Base-by-base conservation (phyloP, 208 protist genomes). In the Porcisia hertigi region DNA sequence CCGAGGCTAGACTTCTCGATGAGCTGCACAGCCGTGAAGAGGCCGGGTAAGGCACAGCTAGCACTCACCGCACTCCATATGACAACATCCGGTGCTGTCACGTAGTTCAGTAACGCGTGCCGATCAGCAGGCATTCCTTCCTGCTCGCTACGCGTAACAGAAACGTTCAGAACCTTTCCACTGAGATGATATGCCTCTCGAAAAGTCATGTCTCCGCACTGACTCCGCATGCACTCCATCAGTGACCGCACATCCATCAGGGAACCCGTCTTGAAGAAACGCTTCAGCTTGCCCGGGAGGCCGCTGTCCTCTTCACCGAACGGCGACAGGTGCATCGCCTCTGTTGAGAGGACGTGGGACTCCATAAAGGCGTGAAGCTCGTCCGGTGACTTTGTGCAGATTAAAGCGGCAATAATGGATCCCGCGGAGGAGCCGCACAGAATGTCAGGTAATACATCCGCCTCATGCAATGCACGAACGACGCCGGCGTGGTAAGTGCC, bases 191-290 rank as follows among this genome's bases (percentile, higher is more conserved):
- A 97, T 18, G 92, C 94, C 71, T 97, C 93, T 18, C 77, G 74
- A 81, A 97, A 97, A 16, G 94, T 98, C 23, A 97, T 63, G 77
- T 97, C 89, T 25, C 95, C 94, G 9, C 91, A 85, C 62, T 88
- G 95, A 34, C 60, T 64, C 23, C 85, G 83, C 63, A 94, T 79
- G 73, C 82, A 94, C 63, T 88, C 81, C 83, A 93, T 91, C 52
- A 98, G 81, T 39, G 79, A 84, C 3, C 81, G 71, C 57, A 93
- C 82, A 66, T 96, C 90, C 91, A 97, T 97, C 41, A 97, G 75
- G 2, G 89, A 86, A 16, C 92, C 92, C 34, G 84, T 88, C 63
- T 81, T 86, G 52, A 98, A 75, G 60, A 97, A 85, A 34, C 87
- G 85, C 8, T 63, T 47, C 45, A 98, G 64, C 73, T 93, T 95